A percentile compares a stretch with the other conserved stretches of the same genome.
phyloP scores from a whole-genome alignment of 495 filamentous ascomycete species.

The Tirmania nivea region DNA sequence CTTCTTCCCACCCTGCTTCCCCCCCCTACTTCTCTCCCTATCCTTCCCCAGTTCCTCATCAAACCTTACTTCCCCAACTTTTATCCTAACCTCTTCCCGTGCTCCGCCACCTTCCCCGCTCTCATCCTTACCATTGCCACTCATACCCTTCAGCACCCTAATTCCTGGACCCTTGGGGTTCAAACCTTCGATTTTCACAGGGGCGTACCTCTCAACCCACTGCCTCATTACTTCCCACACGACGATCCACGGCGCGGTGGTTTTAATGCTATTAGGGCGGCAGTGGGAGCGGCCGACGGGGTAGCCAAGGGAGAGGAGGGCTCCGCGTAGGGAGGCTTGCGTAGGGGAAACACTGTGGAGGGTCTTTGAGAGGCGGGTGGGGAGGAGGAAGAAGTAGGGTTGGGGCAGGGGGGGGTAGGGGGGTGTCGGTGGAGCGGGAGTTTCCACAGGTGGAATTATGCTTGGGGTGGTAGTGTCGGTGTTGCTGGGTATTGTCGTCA shows the following conservation, averaged over 20 bases:
- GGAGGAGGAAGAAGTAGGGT: constrained; percentile 52
- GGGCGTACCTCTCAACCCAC: constrained; percentile 29
- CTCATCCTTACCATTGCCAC: not conserved
- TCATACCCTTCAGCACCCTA: not conserved
- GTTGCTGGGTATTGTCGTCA: not conserved
- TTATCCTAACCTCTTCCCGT: not conserved
- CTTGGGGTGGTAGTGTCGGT: not conserved
- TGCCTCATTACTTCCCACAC: constrained; percentile 90
- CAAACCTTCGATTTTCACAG: not conserved
- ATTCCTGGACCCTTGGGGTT: not conserved
- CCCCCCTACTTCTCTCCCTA: constrained; percentile 8
- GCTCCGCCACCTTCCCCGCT: not conserved
- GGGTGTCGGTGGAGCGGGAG: not conserved
- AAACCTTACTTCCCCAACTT: not conserved
- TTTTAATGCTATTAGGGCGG: constrained; percentile 71
- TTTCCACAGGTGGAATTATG: not conserved
- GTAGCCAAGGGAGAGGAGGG: constrained; percentile 59
- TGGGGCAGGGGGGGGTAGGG: not conserved
- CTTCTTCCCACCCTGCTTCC: constrained; percentile 34
- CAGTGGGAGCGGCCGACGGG: constrained; percentile 61
- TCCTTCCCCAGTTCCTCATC: not conserved
- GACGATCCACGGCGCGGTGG: constrained; percentile 67
- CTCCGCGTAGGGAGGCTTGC: constrained; percentile 51
- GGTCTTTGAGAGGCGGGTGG: constrained; percentile 44
- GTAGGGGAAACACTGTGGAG: constrained; percentile 57